These are phyloP conservation scores for Chytridiales sp. DNA, from an alignment of 371 early-diverging fungal genomes.

Conservation along the genomic window DNA sequence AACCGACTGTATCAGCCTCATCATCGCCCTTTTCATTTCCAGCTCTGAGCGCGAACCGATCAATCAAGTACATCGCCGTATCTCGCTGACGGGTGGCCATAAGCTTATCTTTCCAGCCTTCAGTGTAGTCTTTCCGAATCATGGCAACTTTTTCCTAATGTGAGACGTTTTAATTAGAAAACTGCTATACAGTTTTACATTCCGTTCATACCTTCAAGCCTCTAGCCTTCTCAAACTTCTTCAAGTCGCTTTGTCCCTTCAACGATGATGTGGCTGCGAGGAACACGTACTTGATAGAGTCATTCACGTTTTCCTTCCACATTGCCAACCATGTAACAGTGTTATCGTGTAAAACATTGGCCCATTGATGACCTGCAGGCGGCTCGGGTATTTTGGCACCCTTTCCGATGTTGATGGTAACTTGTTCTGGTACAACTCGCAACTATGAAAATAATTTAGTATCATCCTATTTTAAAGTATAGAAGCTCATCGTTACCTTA, in stretches of 20 bases:
- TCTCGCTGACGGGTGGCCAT: slow-evolving; percentile 88
- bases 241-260: slow-evolving; percentile 93
- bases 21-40: slow-evolving; percentile 96
- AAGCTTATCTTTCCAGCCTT: slow-evolving; percentile 72
- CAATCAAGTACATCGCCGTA: slow-evolving; percentile 94
- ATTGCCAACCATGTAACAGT: slow-evolving; percentile 95
- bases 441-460: slow-evolving; percentile 37
- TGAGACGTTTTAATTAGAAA: not conserved
- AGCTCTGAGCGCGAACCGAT: slow-evolving; percentile 91
- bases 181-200: not conserved
- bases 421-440: slow-evolving; percentile 88
- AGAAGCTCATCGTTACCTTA: slow-evolving; percentile 72
- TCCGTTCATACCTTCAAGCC: slow-evolving; percentile 68
- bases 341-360: slow-evolving; percentile 80
- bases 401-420: slow-evolving; percentile 87
- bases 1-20: slow-evolving; percentile 98
- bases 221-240: slow-evolving; percentile 95
- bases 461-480: too few relatives aligned
- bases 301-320: slow-evolving; percentile 97
- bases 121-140: slow-evolving; percentile 77
- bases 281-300: slow-evolving; percentile 88
- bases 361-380: slow-evolving; percentile 91
- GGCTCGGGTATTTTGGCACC: slow-evolving; percentile 78
- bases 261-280: slow-evolving; percentile 88
- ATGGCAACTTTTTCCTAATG: slow-evolving; percentile 63